Evolutionary conservation across 148 eudicot species (phyloP).

Genomic region (Fagopyrum homotropicum): DNA sequence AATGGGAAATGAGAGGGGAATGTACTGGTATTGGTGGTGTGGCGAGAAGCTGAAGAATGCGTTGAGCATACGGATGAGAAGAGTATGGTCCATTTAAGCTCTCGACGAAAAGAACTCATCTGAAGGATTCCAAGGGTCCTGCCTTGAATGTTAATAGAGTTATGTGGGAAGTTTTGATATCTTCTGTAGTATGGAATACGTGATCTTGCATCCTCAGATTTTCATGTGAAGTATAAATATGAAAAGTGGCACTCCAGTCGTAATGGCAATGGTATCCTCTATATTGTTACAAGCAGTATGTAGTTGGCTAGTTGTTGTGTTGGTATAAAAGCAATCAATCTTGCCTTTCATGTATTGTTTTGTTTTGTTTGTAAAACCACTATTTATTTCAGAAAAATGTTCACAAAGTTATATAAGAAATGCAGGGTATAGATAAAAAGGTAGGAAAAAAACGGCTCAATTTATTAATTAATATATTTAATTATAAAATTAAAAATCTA

Average conservation of each 20-base stretch:
- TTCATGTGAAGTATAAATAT: neutral
- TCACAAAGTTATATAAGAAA: no score
- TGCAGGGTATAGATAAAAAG: no score
- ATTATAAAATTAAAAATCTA: no score
- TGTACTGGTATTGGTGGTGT: neutral
- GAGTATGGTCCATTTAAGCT: neutral
- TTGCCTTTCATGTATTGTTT: no score
- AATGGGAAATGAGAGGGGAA: conserved; percentile 3
- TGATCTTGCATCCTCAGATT: neutral
- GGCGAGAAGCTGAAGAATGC: neutral
- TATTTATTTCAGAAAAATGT: no score
- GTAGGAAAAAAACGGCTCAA: no score
- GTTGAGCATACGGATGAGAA: neutral
- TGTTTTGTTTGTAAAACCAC: no score
- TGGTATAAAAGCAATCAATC: no score
- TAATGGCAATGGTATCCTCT: neutral
- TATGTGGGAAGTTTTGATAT: neutral
- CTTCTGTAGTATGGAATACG: neutral
- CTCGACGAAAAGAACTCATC: neutral
- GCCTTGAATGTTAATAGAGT: neutral
- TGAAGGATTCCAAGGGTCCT: neutral
- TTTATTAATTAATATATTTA: no score
- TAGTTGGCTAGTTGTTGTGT: no score
- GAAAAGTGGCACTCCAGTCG: neutral
- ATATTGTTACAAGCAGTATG: neutral